phyloP scores from a whole-genome alignment of 2,329 filamentous ascomycete genomes.

The Hymenotorrendiella dingleyae region DNA sequence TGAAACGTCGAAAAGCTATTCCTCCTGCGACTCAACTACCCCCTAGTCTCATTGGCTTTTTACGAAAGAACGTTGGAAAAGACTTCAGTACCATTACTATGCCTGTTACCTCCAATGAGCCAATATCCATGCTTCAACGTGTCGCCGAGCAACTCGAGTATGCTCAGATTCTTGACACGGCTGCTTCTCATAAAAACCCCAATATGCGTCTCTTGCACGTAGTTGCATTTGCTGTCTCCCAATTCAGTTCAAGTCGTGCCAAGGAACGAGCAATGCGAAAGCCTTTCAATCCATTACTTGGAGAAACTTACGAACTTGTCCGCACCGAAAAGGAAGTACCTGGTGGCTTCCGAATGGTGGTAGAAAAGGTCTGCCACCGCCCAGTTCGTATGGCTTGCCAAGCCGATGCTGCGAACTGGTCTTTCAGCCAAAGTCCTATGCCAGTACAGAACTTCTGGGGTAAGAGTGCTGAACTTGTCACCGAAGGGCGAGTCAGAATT shows the following conservation, averaged over 20 bases:
- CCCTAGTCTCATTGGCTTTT: conserved; percentile 86
- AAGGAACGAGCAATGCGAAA: conserved; percentile 92
- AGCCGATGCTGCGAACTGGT: conserved; percentile 81
- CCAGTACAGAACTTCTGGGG: conserved; percentile 98
- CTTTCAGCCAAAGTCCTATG: conserved; percentile 77
- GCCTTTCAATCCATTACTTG: conserved; percentile 94
- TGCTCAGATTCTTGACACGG: conserved; percentile 72
- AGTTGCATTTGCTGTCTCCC: conserved; percentile 83
- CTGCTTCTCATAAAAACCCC: conserved; percentile 54
- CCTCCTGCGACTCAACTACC: conserved; percentile 70
- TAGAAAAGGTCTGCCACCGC: conserved; percentile 90
- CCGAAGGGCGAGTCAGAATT: conserved; percentile 78
- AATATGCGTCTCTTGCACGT: conserved; percentile 75
- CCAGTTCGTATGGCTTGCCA: conserved; percentile 91
- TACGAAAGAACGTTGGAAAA: conserved; percentile 97
- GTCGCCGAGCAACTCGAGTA: conserved; percentile 91
- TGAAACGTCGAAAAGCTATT: conserved; percentile 65
- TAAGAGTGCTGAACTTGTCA: conserved; percentile 90
- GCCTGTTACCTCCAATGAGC: conserved; percentile 96
- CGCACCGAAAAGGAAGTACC: conserved; percentile 69
- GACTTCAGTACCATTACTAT: conserved; percentile 95
- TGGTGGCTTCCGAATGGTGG: conserved; percentile 79
- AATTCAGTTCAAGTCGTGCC: conserved; percentile 73
- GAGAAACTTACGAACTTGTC: conserved; percentile 91
- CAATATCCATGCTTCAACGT: conserved; percentile 79